Percentiles rank a stretch among this genome's conserved stretches.
Evolutionary conservation across 1,284 basidiomycete genomes (phyloP).

Genomic region (Puccinia polysora): DNA sequence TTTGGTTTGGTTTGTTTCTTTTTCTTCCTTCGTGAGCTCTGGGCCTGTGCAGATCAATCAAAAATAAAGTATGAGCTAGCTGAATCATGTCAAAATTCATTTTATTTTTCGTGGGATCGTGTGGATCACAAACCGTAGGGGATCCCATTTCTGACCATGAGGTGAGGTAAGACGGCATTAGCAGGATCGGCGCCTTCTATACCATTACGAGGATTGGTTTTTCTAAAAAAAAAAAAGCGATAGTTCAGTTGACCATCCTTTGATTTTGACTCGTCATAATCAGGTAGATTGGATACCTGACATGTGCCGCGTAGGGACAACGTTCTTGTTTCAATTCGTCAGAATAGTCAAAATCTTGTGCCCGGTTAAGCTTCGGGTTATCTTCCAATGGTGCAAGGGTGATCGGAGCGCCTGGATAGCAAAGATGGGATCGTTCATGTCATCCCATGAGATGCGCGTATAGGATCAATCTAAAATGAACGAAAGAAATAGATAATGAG

Average conservation of each 20-base stretch:
- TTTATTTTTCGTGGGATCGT: not conserved
- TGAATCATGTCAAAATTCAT: not conserved
- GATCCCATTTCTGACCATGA: conserved; percentile 42
- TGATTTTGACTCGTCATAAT: not conserved
- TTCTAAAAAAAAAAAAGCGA: conserved; percentile 20
- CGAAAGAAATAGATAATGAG: not conserved
- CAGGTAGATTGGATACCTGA: conserved; percentile 16
- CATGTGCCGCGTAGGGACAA: conserved; percentile 41
- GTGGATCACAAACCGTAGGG: conserved; percentile 25
- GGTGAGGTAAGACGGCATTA: conserved; percentile 27
- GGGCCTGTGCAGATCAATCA: conserved; percentile 17
- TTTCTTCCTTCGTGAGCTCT: conserved; percentile 28
- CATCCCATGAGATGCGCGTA: not conserved
- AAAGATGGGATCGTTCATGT: not conserved
- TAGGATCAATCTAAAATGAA: not conserved
- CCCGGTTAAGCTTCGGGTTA: conserved; percentile 24
- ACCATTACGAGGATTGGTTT: conserved; percentile 43
- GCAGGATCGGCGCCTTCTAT: conserved; percentile 7
- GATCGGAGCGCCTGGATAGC: conserved; percentile 31
- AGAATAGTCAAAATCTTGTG: conserved; percentile 41
- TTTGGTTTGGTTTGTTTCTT: conserved; percentile 28
- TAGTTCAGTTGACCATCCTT: not conserved
- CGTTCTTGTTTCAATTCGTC: conserved; percentile 34
- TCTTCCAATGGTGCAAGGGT: conserved; percentile 27
- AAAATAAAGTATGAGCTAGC: not conserved